These are phyloP conservation scores for Nitzschia inconspicua DNA, from an alignment of 108 stramenopile genomes.

Conservation along the genomic window DNA sequence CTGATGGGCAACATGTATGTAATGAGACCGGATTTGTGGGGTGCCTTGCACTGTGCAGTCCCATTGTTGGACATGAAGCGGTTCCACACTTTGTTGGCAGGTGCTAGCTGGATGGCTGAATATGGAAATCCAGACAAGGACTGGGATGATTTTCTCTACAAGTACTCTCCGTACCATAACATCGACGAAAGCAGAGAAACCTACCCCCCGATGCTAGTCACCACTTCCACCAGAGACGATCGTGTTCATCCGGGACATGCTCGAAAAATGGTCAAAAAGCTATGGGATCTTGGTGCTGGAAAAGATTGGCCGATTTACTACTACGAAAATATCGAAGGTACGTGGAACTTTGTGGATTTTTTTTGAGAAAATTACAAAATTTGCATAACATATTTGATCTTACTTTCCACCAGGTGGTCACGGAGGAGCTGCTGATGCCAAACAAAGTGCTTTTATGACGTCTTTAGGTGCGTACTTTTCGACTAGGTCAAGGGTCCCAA, in stretches of 20 bases:
- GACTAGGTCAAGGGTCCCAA: too few species aligned
- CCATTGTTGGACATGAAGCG: slow-evolving; percentile 95
- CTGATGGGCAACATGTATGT: slow-evolving; percentile 90
- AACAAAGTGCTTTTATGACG: slow-evolving; percentile 75
- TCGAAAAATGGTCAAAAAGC: slow-evolving; percentile 86
- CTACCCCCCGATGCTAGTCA: slow-evolving; percentile 79
- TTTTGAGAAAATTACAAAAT: neutral
- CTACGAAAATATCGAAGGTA: slow-evolving; percentile 93
- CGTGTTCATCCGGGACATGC: slow-evolving; percentile 94
- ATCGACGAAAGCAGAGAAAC: slow-evolving; percentile 46
- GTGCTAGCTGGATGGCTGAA: slow-evolving; percentile 97
- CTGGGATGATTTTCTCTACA: slow-evolving; percentile 83
- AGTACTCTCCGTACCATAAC: slow-evolving; percentile 91
- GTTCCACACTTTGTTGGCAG: slow-evolving; percentile 76
- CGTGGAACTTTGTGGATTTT: neutral
- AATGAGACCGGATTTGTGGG: slow-evolving; percentile 91
- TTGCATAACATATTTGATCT: too few species aligned
- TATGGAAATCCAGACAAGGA: slow-evolving; percentile 97
- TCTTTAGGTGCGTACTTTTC: too few species aligned
- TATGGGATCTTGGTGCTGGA: slow-evolving; percentile 69
- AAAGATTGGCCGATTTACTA: slow-evolving; percentile 85
- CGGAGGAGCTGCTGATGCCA: slow-evolving; percentile 86
- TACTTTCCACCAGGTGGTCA: slow-evolving; percentile 42
- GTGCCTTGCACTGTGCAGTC: slow-evolving; percentile 92
- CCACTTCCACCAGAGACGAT: slow-evolving; percentile 90